A percentile compares a stretch with the other conserved stretches of the same genome.
Evolutionary conservation across 176 grass and related monocot species (phyloP).

Genomic region (Cymbopogon citratus): DNA sequence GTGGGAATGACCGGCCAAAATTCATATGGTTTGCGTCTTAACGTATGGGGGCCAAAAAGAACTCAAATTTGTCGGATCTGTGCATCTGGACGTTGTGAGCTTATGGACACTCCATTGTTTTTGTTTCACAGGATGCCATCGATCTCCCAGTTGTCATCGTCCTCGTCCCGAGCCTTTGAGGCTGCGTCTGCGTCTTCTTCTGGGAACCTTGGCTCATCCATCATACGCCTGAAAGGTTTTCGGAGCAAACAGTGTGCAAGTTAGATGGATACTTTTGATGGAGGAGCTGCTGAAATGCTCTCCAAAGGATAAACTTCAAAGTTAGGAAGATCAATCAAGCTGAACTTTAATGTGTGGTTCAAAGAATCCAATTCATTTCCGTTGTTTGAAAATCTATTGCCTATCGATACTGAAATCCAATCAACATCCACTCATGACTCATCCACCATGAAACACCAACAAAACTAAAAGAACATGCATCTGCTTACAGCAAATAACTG

Average conservation of each 20-base stretch:
- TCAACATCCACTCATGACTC: background rate
- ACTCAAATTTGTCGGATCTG: background rate
- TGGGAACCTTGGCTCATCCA: conserved; percentile 52
- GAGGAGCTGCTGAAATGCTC: background rate
- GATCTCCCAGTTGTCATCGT: conserved; percentile 63
- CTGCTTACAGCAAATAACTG: background rate
- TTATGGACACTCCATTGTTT: conserved; percentile 1
- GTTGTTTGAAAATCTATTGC: background rate
- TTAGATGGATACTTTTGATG: background rate
- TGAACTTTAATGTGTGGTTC: background rate
- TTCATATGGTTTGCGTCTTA: background rate
- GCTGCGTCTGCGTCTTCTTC: conserved; percentile 40
- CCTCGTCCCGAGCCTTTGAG: conserved; percentile 33
- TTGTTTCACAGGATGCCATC: conserved; percentile 43
- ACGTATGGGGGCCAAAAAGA: background rate
- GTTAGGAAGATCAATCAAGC: background rate
- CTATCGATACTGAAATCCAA: background rate
- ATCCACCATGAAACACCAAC: background rate
- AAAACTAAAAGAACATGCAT: background rate
- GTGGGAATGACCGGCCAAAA: conserved; percentile 5
- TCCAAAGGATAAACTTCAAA: background rate
- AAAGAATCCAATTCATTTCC: background rate
- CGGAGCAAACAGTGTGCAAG: background rate
- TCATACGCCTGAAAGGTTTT: conserved; percentile 38
- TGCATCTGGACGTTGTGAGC: conserved; percentile 14